Base-by-base conservation (phyloP, 2,329 filamentous ascomycete genomes). In the Penicillium sp. region DNA sequence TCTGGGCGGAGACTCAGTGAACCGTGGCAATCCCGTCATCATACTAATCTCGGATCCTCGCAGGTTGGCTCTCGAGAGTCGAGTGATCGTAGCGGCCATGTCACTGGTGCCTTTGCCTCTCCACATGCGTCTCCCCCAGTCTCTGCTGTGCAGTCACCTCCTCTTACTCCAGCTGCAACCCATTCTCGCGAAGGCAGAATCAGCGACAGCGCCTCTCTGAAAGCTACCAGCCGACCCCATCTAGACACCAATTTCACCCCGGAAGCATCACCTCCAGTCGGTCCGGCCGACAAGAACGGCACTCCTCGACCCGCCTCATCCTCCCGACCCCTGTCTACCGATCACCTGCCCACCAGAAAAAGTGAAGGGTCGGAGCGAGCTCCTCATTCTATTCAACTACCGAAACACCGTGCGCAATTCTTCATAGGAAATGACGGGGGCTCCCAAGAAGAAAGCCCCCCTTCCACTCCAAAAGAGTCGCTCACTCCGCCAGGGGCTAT, bases 101-200 rank as follows among this genome's bases (percentile, higher is more conserved):
- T 86, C 50, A 85, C 76, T 61, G 87, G 88, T 61, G 87, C 87
- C 52, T 80, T 79, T 57, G 84, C 83, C 60, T 92, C 88, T 56
- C 87, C 88, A 31, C 82, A 82, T 70, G 79, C 85, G 40, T 89
- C 87, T 62, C 88, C 90, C 59, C 82, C 84, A 59, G 78, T 84
- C 44, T 85, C 87, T 58, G 84, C 88, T 56, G 84, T 95, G 77
- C 89, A 93, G 65, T 96, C 92, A 11, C 93, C 93, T 63, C 92
- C 92, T 41, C 82, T 97, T 51, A 97, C 92, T 13, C 93, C 93
- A 19, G 87, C 91, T 53, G 92, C 87, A 50, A 93, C 91, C 43
- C 79, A 81, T 62, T 84, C 83, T 52, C 79, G 80, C 65, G 85
- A 86, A 69, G 79, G 68, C 51, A 72, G 71, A 63, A 62, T 66